These are phyloP conservation scores for Coniophora puteana DNA, from an alignment of 1,284 basidiomycete genomes.

Conservation along the genomic window DNA sequence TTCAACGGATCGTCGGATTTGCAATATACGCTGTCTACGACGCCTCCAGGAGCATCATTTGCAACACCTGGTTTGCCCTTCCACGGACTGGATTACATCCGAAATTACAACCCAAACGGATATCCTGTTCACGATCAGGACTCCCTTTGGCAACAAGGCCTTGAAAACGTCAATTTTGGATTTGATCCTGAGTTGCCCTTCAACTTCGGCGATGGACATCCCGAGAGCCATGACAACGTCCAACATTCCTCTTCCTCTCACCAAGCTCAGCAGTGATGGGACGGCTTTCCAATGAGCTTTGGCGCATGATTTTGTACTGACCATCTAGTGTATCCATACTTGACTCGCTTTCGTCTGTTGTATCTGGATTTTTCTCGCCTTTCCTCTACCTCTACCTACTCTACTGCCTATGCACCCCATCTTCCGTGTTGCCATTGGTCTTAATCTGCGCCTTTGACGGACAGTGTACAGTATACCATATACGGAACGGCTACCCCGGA, in stretches of 20 bases:
- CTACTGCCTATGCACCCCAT: no score
- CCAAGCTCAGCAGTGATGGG: neutral
- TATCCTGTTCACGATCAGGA: slow-evolving; percentile 55
- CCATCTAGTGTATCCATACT: no score
- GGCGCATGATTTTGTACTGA: no score
- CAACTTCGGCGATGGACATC: slow-evolving; percentile 38
- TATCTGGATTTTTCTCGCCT: no score
- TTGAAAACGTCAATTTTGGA: slow-evolving; percentile 67
- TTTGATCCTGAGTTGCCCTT: slow-evolving; percentile 74
- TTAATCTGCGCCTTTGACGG: no score
- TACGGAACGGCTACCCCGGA: no score
- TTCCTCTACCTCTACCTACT: no score
- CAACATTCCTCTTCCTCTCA: slow-evolving; percentile 24
- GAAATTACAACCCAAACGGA: slow-evolving; percentile 56
- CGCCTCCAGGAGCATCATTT: slow-evolving; percentile 58
- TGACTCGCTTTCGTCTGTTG: no score
- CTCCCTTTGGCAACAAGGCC: slow-evolving; percentile 67
- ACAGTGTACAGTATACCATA: no score
- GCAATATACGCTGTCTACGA: slow-evolving; percentile 44
- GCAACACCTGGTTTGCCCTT: slow-evolving; percentile 71
- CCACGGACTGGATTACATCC: slow-evolving; percentile 74
- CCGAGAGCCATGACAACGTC: slow-evolving; percentile 24
- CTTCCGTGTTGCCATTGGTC: no score
- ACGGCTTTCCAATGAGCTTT: no score
- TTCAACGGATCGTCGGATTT: slow-evolving; percentile 43